These are phyloP conservation scores for Solanum neorickii DNA, from an alignment of 257 asterid species.

Conservation along the genomic window DNA sequence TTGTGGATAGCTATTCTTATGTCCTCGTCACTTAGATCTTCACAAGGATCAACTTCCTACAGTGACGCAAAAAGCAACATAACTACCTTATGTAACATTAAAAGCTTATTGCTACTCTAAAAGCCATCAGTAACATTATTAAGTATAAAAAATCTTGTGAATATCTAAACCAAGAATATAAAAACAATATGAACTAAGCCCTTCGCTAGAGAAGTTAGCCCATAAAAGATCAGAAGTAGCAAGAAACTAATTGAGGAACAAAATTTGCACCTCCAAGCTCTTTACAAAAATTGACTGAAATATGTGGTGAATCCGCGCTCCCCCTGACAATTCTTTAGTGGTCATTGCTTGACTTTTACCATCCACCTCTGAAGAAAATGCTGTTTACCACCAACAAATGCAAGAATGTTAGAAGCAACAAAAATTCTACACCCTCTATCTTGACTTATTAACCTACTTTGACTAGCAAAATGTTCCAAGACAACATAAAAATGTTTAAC, in stretches of 20 bases:
- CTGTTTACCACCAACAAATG: conserved; percentile 28
- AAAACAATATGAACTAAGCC: neutral
- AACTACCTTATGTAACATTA: neutral
- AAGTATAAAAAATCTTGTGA: neutral
- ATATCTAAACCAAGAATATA: neutral
- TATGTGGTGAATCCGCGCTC: conserved; percentile 94
- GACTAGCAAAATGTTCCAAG: neutral
- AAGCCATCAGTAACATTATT: neutral
- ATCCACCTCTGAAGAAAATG: conserved; percentile 81
- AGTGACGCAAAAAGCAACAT: neutral
- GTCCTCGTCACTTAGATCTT: conserved; percentile 84
- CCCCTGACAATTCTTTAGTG: conserved; percentile 88
- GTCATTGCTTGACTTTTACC: conserved; percentile 88
- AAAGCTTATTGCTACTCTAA: neutral
- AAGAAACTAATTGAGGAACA: neutral
- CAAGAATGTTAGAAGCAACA: neutral
- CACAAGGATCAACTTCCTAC: conserved; percentile 97
- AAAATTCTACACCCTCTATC: neutral
- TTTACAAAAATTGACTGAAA: conserved; percentile 83
- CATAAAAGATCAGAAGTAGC: neutral
- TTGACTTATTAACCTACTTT: neutral
- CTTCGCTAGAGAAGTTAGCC: neutral
- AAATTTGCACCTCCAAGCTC: conserved; percentile 71
- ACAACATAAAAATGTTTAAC: neutral
- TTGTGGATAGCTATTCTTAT: conserved; percentile 87